phyloP scores from a whole-genome alignment of 1,284 basidiomycete genomes.

The Sanghuangporus sanghuang region DNA sequence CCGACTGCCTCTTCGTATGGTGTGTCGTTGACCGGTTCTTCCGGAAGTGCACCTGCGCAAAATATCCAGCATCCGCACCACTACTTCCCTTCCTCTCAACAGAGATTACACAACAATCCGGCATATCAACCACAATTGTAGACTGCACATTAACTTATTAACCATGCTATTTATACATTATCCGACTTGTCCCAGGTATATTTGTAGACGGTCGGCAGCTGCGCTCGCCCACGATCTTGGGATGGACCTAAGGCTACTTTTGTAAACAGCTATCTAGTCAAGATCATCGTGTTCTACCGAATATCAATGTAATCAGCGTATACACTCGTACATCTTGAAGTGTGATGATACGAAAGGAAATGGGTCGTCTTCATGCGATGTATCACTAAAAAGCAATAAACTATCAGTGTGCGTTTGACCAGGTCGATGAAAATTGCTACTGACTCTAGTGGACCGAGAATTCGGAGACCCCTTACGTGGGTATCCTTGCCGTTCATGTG shows the following conservation, averaged over 20 bases:
- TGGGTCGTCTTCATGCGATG: conserved; percentile 51
- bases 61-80: conserved; percentile 1
- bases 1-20: not conserved
- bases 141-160: conserved; percentile 8
- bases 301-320: conserved; percentile 43
- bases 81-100: not conserved
- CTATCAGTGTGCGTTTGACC: not conserved
- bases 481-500: conserved; percentile 99
- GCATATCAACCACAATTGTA: conserved; percentile 10
- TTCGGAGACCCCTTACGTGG: conserved; percentile 85
- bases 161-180: not conserved
- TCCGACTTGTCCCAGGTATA: not conserved
- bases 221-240: not conserved
- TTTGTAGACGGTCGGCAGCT: not conserved
- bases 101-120: not conserved
- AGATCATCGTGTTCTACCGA: not conserved
- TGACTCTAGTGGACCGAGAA: conserved; percentile 82
- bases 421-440: not conserved
- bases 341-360: conserved; percentile 58
- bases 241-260: not conserved
- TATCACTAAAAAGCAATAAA: conserved; percentile 31
- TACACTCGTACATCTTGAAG: conserved; percentile 75
- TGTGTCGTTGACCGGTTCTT: not conserved
- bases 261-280: not conserved
- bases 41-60: not conserved